phyloP scores from a whole-genome alignment of 306 rosid genomes.

The Vicia sativa region DNA sequence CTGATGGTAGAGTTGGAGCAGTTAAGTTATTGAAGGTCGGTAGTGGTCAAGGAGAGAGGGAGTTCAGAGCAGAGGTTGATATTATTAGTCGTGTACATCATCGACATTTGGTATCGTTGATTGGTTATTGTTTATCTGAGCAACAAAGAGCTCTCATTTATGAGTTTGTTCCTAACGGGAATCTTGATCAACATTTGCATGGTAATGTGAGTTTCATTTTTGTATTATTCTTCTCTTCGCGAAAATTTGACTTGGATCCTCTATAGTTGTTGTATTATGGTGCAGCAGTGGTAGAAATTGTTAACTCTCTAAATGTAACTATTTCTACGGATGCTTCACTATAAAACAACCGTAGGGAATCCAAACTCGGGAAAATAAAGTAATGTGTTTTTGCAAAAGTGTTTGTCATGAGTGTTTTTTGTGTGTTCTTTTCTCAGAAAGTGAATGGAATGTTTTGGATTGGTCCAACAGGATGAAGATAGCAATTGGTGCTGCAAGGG shows the following conservation, averaged over 20 bases:
- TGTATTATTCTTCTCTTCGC: not conserved
- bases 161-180: slow-evolving; percentile 85
- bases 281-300: not conserved
- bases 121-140: slow-evolving; percentile 81
- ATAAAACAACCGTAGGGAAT: not conserved
- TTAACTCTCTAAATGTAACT: no score
- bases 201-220: slow-evolving; percentile 54
- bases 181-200: slow-evolving; percentile 89
- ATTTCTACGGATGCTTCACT: not conserved
- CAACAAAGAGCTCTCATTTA: slow-evolving; percentile 76
- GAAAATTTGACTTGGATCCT: not conserved
- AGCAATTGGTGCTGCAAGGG: slow-evolving; percentile 91
- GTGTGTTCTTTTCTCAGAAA: slow-evolving; percentile 46
- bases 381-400: not conserved
- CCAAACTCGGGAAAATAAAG: not conserved
- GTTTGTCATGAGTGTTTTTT: slow-evolving; percentile 24
- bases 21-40: slow-evolving; percentile 86
- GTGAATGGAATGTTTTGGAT: slow-evolving; percentile 61
- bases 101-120: slow-evolving; percentile 81
- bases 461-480: slow-evolving; percentile 82
- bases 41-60: slow-evolving; percentile 93
- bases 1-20: slow-evolving; percentile 75
- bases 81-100: slow-evolving; percentile 89
- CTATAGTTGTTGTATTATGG: not conserved
- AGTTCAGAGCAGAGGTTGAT: slow-evolving; percentile 89